These are phyloP conservation scores for Globisporangium rhizosaccharum DNA, from an alignment of 352 stramenopile species.

Conservation along the genomic window DNA sequence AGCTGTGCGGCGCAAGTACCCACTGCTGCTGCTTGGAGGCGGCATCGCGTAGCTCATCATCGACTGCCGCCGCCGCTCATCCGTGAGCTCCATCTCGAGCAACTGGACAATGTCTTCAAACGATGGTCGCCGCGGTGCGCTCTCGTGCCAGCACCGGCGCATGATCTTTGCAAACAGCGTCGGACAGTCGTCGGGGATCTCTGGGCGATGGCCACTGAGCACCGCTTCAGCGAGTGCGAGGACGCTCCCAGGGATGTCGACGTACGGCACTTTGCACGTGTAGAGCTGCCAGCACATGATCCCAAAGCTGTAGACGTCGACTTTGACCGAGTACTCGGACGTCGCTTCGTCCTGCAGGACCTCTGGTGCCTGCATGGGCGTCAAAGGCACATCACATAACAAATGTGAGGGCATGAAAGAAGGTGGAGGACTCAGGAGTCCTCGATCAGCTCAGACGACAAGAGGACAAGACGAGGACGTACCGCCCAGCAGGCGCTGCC, in stretches of 20 bases:
- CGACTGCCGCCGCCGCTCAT: conserved; percentile 35
- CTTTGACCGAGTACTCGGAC: conserved; percentile 74
- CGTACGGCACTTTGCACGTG: conserved; percentile 65
- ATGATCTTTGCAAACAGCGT: conserved; percentile 79
- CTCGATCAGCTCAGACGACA: not conserved
- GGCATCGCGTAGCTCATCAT: conserved; percentile 3
- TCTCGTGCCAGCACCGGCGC: conserved; percentile 72
- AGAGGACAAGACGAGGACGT: conserved; percentile 1
- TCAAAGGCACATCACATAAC: not conserved
- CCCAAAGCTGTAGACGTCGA: conserved; percentile 84
- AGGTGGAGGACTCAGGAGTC: too few relatives aligned
- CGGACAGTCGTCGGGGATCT: conserved; percentile 55
- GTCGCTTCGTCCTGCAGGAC: conserved; percentile 65
- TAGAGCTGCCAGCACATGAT: conserved; percentile 84
- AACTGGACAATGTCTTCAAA: conserved; percentile 81
- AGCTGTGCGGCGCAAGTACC: conserved; percentile 9
- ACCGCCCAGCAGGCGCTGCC: conserved; percentile 75
- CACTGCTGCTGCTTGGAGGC: not conserved
- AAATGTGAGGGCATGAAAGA: not conserved
- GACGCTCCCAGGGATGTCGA: conserved; percentile 72
- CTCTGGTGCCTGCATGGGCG: conserved; percentile 35
- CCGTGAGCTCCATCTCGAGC: conserved; percentile 61
- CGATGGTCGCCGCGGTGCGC: conserved; percentile 52
- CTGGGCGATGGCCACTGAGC: conserved; percentile 48
- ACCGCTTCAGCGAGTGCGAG: conserved; percentile 72